Evolutionary conservation across 495 filamentous ascomycete species (phyloP).

Genomic region (Evernia prunastri): DNA sequence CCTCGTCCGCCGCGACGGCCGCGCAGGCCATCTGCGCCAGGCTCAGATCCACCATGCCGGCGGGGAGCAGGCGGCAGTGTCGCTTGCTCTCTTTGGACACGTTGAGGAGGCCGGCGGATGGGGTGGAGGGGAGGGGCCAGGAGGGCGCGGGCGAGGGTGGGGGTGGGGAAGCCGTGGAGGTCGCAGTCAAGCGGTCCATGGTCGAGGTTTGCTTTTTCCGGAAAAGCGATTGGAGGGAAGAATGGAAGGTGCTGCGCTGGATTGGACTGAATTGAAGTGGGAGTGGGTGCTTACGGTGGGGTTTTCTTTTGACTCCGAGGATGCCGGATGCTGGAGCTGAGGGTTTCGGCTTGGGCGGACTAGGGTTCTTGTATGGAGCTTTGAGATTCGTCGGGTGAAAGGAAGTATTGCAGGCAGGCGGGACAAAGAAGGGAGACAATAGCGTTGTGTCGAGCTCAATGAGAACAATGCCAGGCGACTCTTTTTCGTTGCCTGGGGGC

Average conservation of each 20-base stretch:
- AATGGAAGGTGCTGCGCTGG: neutral
- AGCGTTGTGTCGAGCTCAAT: neutral
- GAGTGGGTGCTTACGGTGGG: neutral
- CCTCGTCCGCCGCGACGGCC: neutral
- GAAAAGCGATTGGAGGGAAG: neutral
- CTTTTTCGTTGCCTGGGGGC: neutral
- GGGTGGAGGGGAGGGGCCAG: neutral
- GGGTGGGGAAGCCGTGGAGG: neutral
- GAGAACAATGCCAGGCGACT: neutral
- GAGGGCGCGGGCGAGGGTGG: neutral
- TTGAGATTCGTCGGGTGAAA: neutral
- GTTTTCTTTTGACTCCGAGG: neutral
- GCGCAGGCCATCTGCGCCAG: neutral
- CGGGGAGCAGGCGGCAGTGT: neutral
- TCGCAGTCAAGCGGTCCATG: slow-evolving; percentile 2
- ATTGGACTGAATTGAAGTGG: too few relatives aligned
- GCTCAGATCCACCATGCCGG: neutral
- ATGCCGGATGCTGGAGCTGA: neutral
- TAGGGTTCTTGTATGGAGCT: neutral
- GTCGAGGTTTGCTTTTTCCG: neutral
- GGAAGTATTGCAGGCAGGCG: neutral
- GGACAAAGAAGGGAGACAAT: neutral
- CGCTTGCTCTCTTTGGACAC: neutral
- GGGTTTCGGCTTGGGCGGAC: neutral
- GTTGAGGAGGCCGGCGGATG: neutral